phyloP scores from a whole-genome alignment of 768 basidiomycete genomes.

The Suillus bovinus region DNA sequence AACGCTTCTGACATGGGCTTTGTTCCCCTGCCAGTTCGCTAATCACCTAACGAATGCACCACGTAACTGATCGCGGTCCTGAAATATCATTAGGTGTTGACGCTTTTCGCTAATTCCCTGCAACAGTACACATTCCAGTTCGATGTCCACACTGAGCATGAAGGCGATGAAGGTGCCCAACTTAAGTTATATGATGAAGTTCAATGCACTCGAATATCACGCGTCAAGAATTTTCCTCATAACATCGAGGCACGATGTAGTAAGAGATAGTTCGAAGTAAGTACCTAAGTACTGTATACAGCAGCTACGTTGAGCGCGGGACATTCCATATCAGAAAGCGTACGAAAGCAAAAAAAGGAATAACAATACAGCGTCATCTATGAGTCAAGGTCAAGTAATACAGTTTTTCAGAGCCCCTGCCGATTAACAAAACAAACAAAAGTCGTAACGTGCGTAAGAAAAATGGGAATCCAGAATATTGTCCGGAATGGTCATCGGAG shows the following conservation, averaged over 20 bases:
- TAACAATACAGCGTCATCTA: constrained; percentile 33
- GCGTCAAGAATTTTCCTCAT: not conserved
- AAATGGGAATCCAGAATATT: constrained; percentile 6
- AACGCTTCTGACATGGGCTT: no score
- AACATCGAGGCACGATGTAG: not conserved
- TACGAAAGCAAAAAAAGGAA: not conserved
- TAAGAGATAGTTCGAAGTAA: not conserved
- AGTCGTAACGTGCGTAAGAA: not conserved
- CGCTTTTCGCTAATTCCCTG: not conserved
- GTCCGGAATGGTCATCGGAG: constrained; percentile 12
- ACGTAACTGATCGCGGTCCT: not conserved
- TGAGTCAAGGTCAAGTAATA: constrained; percentile 17
- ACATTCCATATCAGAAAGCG: not conserved
- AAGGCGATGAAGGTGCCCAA: not conserved
- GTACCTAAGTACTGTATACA: not conserved
- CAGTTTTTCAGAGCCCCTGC: constrained; percentile 14
- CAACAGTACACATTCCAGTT: no score
- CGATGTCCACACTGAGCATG: no score
- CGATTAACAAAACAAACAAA: not conserved
- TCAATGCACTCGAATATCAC: not conserved
- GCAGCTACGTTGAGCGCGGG: no score
- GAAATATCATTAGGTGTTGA: not conserved
- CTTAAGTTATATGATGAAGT: not conserved
- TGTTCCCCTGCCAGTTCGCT: no score
- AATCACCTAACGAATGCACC: not conserved